Evolutionary conservation across 1,284 basidiomycete species (phyloP).

Genomic region (Ustilago cynodontis): DNA sequence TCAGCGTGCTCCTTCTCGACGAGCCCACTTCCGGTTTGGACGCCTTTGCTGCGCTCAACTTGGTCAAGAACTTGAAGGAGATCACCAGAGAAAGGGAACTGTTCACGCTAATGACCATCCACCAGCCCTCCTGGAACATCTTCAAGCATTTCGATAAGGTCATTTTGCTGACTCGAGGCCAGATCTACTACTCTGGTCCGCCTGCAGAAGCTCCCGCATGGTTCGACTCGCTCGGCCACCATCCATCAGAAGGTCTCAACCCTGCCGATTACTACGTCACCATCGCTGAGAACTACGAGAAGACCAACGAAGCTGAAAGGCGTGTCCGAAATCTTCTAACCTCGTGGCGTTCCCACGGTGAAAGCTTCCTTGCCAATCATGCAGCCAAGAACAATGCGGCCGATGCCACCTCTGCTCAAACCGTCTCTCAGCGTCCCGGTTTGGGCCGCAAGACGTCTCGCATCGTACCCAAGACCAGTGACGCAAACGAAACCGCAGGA

Average conservation of each 20-base stretch:
- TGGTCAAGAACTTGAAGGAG: slow-evolving; percentile 52
- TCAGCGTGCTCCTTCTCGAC: slow-evolving; percentile 54
- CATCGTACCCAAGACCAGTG: slow-evolving; percentile 30
- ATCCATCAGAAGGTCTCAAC: slow-evolving; percentile 47
- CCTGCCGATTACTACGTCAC: slow-evolving; percentile 54
- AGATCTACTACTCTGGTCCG: slow-evolving; percentile 51
- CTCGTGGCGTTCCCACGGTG: slow-evolving; percentile 36
- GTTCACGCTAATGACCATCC: slow-evolving; percentile 55
- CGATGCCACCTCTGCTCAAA: not conserved
- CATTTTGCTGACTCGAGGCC: slow-evolving; percentile 53
- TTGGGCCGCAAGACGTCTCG: slow-evolving; percentile 16
- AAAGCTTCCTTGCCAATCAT: slow-evolving; percentile 14
- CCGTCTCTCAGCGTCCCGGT: not conserved
- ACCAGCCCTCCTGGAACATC: slow-evolving; percentile 61
- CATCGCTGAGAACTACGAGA: slow-evolving; percentile 54
- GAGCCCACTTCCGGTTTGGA: slow-evolving; percentile 59
- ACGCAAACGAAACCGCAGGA: slow-evolving; percentile 23
- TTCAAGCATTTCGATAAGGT: slow-evolving; percentile 53
- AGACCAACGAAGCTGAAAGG: slow-evolving; percentile 48
- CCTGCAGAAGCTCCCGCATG: slow-evolving; percentile 43
- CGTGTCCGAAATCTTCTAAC: slow-evolving; percentile 44
- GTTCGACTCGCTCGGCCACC: slow-evolving; percentile 35
- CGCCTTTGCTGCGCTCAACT: slow-evolving; percentile 46
- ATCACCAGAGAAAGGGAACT: slow-evolving; percentile 43
- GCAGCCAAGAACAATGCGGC: not conserved